Base-by-base conservation (phyloP, 148 eudicot genomes). In the Rhododendron kiyosumense region DNA sequence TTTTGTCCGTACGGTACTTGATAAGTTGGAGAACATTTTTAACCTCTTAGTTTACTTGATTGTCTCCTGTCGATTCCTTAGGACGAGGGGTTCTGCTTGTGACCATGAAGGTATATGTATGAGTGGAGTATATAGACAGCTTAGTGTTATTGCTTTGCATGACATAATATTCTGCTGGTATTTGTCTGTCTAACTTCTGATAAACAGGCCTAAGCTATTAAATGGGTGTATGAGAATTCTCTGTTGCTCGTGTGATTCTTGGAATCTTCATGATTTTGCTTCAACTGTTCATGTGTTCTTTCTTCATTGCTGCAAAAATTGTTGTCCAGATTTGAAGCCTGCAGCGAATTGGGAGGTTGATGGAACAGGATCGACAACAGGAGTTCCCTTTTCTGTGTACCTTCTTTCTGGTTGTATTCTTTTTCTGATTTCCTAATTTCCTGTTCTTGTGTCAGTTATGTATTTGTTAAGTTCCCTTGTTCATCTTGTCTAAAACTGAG, bases 291-390 rank as follows among this genome's bases (percentile, higher is more conserved):
- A 61, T 65, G 32, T 48, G 71, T 83, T 85, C 28, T 86, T 74
- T 75, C 51, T 85, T 12, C 32, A 20, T 61, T 79, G 46, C 32
- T 86, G 81, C 36, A 24, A 69, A 85, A 48, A 34, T 85, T 87
- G 81, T 89, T 46, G 78, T 92, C 51, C 91, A 96, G 99, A 86
- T 88, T 48, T 94, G 65, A 95, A 89, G 90, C 90, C 99, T 81
- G 91, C 88, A 32, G 98, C 99, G 78, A 95, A 95, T 82, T 97
- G 98, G 99, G 99, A 97, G 90, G 98, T 97, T 89, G 99, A 95
- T 91, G 92, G 89, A 86, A 91, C 92, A 46, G 99, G 99, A 92
- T 90, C 87, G 34, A 78, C 88, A 17, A 90, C 95, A n/a, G 96
- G 98, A 54, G 81, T 92, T 81, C 96, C 98, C 84, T 87, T 88